Percentiles rank a stretch among this genome's conserved stretches.
Evolutionary conservation across 371 early-diverging fungal species (phyloP).

Genomic region (Circinella minor): DNA sequence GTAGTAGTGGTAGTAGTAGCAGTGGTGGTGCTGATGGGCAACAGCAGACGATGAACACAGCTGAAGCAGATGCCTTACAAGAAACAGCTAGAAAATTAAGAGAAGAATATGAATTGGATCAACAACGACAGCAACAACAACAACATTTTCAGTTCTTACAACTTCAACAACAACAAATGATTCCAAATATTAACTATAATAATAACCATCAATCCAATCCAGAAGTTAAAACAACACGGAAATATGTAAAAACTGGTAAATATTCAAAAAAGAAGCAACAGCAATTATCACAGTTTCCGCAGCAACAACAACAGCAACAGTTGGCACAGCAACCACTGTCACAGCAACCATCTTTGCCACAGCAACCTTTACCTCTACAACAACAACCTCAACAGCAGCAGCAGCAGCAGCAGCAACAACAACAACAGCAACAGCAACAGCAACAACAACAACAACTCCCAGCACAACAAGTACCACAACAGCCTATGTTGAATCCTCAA

Average conservation of each 20-base stretch:
- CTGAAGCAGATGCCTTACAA: slow-evolving; percentile 43
- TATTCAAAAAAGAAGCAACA: slow-evolving; percentile 64
- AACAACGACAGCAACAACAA: slow-evolving; percentile 22
- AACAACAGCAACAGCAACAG: slow-evolving; percentile 23
- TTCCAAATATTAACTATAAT: background rate
- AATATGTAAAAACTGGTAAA: slow-evolving; percentile 68
- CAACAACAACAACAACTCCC: slow-evolving; percentile 28
- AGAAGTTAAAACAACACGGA: slow-evolving; percentile 55
- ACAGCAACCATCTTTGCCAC: background rate
- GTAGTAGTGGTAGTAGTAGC: background rate
- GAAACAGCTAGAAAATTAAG: slow-evolving; percentile 44
- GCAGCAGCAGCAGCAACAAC: slow-evolving; percentile 23
- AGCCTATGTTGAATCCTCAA: slow-evolving; percentile 35
- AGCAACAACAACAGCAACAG: slow-evolving; percentile 22
- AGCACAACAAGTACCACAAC: slow-evolving; percentile 27
- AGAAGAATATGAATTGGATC: slow-evolving; percentile 42
- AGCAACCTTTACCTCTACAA: background rate
- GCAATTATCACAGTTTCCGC: slow-evolving; percentile 13
- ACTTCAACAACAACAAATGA: slow-evolving; percentile 20
- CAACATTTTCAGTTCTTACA: background rate
- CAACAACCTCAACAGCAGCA: background rate
- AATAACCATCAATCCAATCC: background rate
- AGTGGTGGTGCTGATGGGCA: slow-evolving; percentile 20
- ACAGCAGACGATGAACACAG: slow-evolving; percentile 3
- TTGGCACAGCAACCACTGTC: slow-evolving; percentile 10